These are phyloP conservation scores for Hypomontagnella submonticulosa DNA, from an alignment of 495 filamentous ascomycete genomes.

Conservation along the genomic window DNA sequence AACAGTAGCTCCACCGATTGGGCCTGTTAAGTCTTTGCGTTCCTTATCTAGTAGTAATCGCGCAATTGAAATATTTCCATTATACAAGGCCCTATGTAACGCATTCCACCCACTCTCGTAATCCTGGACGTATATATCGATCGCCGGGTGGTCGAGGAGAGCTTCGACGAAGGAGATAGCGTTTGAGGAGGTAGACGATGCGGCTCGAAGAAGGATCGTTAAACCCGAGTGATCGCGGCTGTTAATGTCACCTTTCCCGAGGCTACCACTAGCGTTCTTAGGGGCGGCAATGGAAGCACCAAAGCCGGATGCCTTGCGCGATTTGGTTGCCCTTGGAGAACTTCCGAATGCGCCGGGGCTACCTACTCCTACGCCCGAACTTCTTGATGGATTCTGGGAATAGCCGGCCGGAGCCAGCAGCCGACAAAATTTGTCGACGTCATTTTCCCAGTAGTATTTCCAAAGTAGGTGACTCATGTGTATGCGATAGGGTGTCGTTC, in stretches of 20 bases:
- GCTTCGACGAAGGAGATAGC: slow-evolving; percentile 78
- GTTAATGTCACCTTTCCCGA: slow-evolving; percentile 81
- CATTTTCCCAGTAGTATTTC: slow-evolving; percentile 95
- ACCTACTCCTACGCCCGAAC: slow-evolving; percentile 48
- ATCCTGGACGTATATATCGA: slow-evolving; percentile 88
- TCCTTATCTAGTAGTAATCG: slow-evolving; percentile 81
- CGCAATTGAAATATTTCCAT: slow-evolving; percentile 89
- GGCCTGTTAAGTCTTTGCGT: slow-evolving; percentile 68
- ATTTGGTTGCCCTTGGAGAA: slow-evolving; percentile 59
- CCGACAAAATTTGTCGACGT: slow-evolving; percentile 89
- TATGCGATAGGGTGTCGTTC: slow-evolving; percentile 58
- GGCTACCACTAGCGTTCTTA: slow-evolving; percentile 46
- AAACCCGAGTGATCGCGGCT: slow-evolving; percentile 79
- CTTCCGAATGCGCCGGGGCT: slow-evolving; percentile 49
- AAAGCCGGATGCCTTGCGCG: slow-evolving; percentile 57
- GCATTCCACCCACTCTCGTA: slow-evolving; percentile 95
- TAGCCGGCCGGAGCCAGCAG: slow-evolving; percentile 75
- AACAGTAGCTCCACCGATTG: slow-evolving; percentile 58
- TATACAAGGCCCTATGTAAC: slow-evolving; percentile 90
- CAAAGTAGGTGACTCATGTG: slow-evolving; percentile 97
- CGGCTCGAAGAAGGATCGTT: slow-evolving; percentile 87
- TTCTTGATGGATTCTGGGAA: slow-evolving; percentile 60
- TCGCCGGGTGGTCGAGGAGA: slow-evolving; percentile 80
- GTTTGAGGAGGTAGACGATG: slow-evolving; percentile 74
- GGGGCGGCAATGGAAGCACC: slow-evolving; percentile 41